phyloP scores from a whole-genome alignment of 2,329 filamentous ascomycete genomes.

The Monosporascus sp. region DNA sequence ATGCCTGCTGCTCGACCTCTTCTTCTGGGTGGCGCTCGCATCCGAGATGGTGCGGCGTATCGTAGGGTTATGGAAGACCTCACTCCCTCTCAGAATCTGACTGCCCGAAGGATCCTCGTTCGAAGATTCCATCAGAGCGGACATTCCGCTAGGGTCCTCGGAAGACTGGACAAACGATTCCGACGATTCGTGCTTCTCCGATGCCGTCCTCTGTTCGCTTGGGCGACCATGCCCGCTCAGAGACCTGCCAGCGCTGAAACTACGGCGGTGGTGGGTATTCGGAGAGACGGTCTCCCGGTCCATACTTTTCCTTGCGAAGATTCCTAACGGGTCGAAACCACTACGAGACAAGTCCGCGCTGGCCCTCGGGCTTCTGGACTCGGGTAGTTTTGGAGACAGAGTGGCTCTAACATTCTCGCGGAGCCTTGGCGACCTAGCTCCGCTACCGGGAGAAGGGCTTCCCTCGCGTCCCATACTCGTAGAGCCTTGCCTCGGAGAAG shows the following conservation, averaged over 20 bases:
- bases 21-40: slow-evolving; percentile 18
- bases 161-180: slow-evolving; percentile 72
- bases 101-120: slow-evolving; percentile 81
- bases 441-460: slow-evolving; percentile 5
- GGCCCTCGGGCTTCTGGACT: slow-evolving; percentile 43
- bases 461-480: slow-evolving; percentile 6
- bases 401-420: slow-evolving; percentile 58
- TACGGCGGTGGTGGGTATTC: slow-evolving; percentile 47
- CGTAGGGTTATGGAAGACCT: slow-evolving; percentile 79
- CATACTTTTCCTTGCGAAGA: slow-evolving; percentile 43
- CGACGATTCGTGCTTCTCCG: slow-evolving; percentile 56
- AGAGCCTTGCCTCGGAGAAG: slow-evolving; percentile 10
- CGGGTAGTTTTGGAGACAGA: slow-evolving; percentile 46
- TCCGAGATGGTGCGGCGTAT: slow-evolving; percentile 47
- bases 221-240: slow-evolving; percentile 40
- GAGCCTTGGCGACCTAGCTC: slow-evolving; percentile 35
- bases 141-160: slow-evolving; percentile 64
- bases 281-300: slow-evolving; percentile 41
- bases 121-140: slow-evolving; percentile 62
- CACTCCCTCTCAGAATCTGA: slow-evolving; percentile 81
- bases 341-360: slow-evolving; percentile 48
- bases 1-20: slow-evolving; percentile 10
- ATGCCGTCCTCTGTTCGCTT: slow-evolving; percentile 37
- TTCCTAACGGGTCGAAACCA: slow-evolving; percentile 49
- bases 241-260: slow-evolving; percentile 56